Base-by-base conservation (phyloP, 257 asterid genomes). In the Lithospermum erythrorhizon region DNA sequence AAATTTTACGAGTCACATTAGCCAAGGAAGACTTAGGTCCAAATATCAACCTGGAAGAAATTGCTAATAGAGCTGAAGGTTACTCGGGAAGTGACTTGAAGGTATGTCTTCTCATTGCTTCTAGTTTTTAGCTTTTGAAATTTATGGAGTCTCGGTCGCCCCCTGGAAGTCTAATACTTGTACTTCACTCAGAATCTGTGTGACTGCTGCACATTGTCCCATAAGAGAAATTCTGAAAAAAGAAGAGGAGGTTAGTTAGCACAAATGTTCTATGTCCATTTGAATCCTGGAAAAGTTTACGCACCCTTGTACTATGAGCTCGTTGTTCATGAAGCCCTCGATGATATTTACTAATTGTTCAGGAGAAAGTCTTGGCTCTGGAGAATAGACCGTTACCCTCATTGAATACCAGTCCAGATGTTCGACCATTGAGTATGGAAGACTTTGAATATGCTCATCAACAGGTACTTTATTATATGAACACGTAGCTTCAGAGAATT, bases 11-110 rank as follows among this genome's bases (percentile, higher is more conserved):
- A 68, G 98, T 88, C 70, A 84, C 88, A 70, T 78, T 91, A 37
- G 82, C 94, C 1, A 91, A 87, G 73, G 95, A 85, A 79, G 98
- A 91, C 70, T 73, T 91, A 69, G 76, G 93, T 62, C 84, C 94
- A 6, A 82, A 81, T 75, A 69, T 88, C 20, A 94, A 88, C 73
- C 70, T 91, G 55, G 94, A 84, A 58, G 75, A 91, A 7, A 77
- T 91, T 64, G 95, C 96, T n/a, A 79, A 73, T 68, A 81, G 85
- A 91, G 82, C 94, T 1, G 88, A 91, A 37, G 98, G 98, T 41
- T 91, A 91, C 73, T 91, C 98, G 9, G 98, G 98, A 79, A 91
- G 98, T 64, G 96, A 91, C 73, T 93, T 91, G 30, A 88, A 88
- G 95, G 98, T 91, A 7, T 72, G 58, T 61, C 32, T 27, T 2